Conservation (phyloP, 2,329 filamentous ascomycete species). For the Lojkania enalia region DNA sequence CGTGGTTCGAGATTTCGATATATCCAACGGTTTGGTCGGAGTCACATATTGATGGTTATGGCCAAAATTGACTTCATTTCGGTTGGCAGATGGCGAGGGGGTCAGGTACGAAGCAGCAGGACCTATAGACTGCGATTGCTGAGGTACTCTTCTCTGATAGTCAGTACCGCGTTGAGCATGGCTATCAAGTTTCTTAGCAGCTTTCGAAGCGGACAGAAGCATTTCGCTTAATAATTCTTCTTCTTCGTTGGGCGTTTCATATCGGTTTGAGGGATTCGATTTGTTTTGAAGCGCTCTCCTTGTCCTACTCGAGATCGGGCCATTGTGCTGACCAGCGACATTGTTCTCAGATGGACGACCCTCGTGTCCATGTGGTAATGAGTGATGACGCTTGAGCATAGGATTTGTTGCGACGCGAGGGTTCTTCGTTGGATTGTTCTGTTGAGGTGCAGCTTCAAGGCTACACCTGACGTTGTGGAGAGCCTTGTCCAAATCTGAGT, state of each 20-base stretch:
- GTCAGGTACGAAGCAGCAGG: slow-evolving; percentile 67
- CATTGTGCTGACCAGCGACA: slow-evolving; percentile 35
- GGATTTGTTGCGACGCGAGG: slow-evolving; percentile 49
- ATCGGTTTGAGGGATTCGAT: slow-evolving; percentile 74
- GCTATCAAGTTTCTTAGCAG: slow-evolving; percentile 70
- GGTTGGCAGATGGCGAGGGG: slow-evolving; percentile 79
- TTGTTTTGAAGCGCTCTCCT: slow-evolving; percentile 73
- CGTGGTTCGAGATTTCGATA: slow-evolving; percentile 51
- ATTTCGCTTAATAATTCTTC: slow-evolving; percentile 94
- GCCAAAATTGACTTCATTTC: slow-evolving; percentile 75
- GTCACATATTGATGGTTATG: slow-evolving; percentile 62
- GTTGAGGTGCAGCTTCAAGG: slow-evolving; percentile 52
- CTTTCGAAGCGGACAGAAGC: slow-evolving; percentile 74
- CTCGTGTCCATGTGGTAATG: slow-evolving; percentile 46
- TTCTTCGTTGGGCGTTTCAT: slow-evolving; percentile 94
- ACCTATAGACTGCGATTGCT: slow-evolving; percentile 61
- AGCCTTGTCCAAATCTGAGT: slow-evolving; percentile 64
- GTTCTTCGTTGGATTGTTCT: slow-evolving; percentile 32
- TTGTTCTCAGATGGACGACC: slow-evolving; percentile 66
- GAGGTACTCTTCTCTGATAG: slow-evolving; percentile 49
- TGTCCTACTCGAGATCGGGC: slow-evolving; percentile 77
- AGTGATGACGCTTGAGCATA: slow-evolving; percentile 55
- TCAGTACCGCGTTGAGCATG: slow-evolving; percentile 36
- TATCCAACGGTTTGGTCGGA: slow-evolving; percentile 71
- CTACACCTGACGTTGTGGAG: slow-evolving; percentile 63